phyloP scores from a whole-genome alignment of 768 basidiomycete species.

The Trametes cingulata region DNA sequence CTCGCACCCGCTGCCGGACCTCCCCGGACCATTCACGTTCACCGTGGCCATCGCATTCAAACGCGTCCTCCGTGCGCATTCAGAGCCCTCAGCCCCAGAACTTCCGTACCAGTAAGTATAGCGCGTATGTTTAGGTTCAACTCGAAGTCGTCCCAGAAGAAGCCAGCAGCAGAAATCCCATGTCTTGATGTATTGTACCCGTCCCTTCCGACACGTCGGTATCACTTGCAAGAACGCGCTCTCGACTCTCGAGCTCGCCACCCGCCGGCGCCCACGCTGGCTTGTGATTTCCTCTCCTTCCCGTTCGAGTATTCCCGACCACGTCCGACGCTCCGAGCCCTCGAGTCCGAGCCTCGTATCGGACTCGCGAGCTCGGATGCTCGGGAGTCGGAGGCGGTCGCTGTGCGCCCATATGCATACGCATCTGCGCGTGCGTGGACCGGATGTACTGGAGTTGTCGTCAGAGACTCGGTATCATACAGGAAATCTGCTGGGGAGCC shows the following conservation, averaged over 20 bases:
- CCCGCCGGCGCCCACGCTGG: background rate
- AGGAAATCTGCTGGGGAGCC: background rate
- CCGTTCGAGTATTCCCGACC: background rate
- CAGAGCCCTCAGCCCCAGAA: no score
- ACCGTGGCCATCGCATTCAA: no score
- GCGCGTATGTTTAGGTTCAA: background rate
- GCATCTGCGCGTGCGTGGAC: background rate
- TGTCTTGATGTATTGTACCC: constrained; percentile 1
- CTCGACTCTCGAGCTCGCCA: no score
- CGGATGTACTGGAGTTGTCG: no score
- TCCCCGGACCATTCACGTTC: background rate
- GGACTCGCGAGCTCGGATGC: background rate
- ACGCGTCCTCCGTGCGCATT: no score
- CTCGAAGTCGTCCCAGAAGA: background rate
- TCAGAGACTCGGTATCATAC: constrained; percentile 11
- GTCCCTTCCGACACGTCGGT: background rate
- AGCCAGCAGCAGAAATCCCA: background rate
- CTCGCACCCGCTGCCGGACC: background rate
- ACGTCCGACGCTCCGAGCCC: background rate
- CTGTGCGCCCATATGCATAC: background rate
- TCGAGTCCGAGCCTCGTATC: background rate
- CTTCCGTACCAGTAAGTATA: background rate
- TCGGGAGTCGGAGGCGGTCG: background rate
- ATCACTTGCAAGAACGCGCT: no score
- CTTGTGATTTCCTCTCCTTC: constrained; percentile 10